Percentiles rank a stretch among this genome's conserved stretches.
Conservation (phyloP, 345 rosid species). For the Syzygium grande region DNA sequence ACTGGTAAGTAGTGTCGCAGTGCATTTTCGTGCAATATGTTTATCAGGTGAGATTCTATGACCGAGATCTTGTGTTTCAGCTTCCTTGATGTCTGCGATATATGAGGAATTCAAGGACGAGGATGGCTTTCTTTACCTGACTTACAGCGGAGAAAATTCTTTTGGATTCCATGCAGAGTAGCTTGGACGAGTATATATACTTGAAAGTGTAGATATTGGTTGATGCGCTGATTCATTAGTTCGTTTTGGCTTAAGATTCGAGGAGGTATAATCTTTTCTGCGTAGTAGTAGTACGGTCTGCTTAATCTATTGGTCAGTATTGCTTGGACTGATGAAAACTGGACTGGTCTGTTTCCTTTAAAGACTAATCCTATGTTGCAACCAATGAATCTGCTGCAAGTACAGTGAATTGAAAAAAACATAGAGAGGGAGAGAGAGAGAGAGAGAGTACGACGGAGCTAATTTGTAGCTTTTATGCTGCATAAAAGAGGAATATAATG, state of each 20-base stretch:
- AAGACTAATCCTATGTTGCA: background rate
- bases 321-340: background rate
- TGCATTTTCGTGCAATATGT: background rate
- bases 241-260: background rate
- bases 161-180: constrained; percentile 25
- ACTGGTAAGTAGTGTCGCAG: constrained; percentile 28
- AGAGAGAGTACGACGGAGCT: background rate
- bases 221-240: constrained; percentile 11
- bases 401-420: background rate
- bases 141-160: constrained; percentile 71
- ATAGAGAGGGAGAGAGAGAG: background rate
- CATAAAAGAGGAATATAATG: background rate
- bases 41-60: background rate
- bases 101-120: constrained; percentile 63
- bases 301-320: background rate
- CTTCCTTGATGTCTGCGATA: constrained; percentile 52
- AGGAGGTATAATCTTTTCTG: background rate
- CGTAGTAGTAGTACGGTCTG: background rate
- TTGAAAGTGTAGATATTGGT: constrained; percentile 12
- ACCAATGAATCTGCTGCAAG: background rate
- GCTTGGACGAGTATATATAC: background rate
- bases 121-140: constrained; percentile 71
- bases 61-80: constrained; percentile 12
- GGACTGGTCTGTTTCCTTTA: background rate
- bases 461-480: background rate